Percentiles rank a stretch among this genome's conserved stretches.
Conservation (phyloP, 176 grass and related monocot genomes). For the Secale cereale region DNA sequence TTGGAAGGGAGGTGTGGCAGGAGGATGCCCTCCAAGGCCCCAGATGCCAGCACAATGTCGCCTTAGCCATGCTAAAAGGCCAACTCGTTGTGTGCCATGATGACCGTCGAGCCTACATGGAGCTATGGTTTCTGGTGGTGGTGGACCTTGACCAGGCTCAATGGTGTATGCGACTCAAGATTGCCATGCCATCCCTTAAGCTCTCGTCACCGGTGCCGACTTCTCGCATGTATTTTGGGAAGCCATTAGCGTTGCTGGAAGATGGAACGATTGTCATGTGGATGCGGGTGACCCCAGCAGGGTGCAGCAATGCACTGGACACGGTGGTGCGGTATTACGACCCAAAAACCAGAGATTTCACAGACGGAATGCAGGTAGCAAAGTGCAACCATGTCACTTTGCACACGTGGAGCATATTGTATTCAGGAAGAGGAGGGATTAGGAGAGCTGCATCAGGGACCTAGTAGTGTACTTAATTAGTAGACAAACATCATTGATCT, state of each 20-base stretch:
- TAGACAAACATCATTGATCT: too few relatives aligned
- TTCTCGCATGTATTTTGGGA: background rate
- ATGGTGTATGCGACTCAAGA: background rate
- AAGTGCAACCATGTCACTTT: too few relatives aligned
- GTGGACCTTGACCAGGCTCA: background rate
- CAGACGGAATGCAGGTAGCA: too few relatives aligned
- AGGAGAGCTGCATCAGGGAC: too few relatives aligned
- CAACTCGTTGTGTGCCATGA: background rate
- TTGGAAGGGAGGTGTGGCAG: background rate
- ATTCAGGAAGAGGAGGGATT: too few relatives aligned
- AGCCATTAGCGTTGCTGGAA: background rate
- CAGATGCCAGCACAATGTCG: too few relatives aligned
- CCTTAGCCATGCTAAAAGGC: background rate
- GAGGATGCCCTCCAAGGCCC: background rate
- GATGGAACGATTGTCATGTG: background rate
- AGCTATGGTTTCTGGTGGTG: background rate
- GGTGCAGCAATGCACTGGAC: background rate
- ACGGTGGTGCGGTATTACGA: background rate
- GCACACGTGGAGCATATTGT: too few relatives aligned
- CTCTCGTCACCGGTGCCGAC: background rate
- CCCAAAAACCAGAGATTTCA: too few relatives aligned
- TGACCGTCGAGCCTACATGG: background rate
- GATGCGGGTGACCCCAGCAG: background rate
- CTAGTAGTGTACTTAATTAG: too few relatives aligned
- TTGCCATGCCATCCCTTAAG: background rate